Conservation (phyloP, 169 alveolate genomes). For the Theileria annulata region DNA sequence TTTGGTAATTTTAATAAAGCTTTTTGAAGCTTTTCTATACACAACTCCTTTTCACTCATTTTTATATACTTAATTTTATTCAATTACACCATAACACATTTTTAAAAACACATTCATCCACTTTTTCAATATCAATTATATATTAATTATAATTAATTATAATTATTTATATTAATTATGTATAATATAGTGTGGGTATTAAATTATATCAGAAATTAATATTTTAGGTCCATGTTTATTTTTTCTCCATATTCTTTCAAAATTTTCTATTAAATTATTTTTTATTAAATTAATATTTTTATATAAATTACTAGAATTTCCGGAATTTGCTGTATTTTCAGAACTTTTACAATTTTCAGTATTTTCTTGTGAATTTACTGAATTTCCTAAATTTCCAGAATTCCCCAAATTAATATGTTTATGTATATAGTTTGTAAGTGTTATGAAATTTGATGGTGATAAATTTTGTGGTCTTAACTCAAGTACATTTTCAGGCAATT, state of each 20-base stretch:
- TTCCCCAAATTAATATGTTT: not conserved
- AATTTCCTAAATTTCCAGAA: not conserved
- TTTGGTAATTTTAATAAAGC: conserved; percentile 56
- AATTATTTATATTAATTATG: not conserved
- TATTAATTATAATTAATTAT: not conserved
- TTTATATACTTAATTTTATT: not conserved
- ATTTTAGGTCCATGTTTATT: conserved; percentile 1
- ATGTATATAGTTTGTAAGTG: conserved; percentile 39
- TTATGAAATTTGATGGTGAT: conserved; percentile 65
- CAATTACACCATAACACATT: not conserved
- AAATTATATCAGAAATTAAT: not conserved
- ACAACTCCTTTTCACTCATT: conserved; percentile 51
- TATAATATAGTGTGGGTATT: too few relatives aligned
- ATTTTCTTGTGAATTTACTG: not conserved
- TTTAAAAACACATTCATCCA: conserved; percentile 27
- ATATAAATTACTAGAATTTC: too few relatives aligned
- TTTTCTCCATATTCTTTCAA: conserved; percentile 3
- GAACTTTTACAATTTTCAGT: not conserved
- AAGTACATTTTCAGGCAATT: conserved; percentile 55
- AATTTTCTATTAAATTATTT: not conserved
- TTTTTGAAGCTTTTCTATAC: conserved; percentile 48
- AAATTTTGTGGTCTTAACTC: conserved; percentile 73
- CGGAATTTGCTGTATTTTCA: not conserved
- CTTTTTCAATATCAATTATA: not conserved
- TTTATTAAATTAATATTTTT: too few relatives aligned